These are phyloP conservation scores for Endothia cerciana DNA, from an alignment of 2,329 filamentous ascomycete species.

Conservation along the genomic window DNA sequence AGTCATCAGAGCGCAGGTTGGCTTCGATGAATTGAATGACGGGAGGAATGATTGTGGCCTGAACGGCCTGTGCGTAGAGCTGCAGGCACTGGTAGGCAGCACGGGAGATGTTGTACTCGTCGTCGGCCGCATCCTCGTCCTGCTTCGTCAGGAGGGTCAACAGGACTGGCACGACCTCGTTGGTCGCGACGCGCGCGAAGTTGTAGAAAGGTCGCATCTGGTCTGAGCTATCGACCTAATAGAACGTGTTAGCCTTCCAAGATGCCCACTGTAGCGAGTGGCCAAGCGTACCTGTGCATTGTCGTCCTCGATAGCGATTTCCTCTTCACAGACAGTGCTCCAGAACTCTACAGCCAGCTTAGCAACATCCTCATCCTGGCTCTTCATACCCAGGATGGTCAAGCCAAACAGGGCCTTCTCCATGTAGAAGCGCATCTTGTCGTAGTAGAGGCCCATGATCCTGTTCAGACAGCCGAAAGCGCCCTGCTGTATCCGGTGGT, in stretches of 20 bases:
- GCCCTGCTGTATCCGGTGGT: conserved; percentile 90
- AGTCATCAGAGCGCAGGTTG: conserved; percentile 88
- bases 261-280: neutral
- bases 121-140: conserved; percentile 94
- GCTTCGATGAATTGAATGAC: conserved; percentile 91
- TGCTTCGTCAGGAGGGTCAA: conserved; percentile 90
- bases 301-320: conserved; percentile 97
- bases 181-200: conserved; percentile 89
- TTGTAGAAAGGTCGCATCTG: conserved; percentile 93
- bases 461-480: conserved; percentile 97
- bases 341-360: conserved; percentile 99
- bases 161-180: conserved; percentile 92
- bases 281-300: conserved; percentile 70
- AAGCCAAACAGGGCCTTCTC: conserved; percentile 98
- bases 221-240: conserved; percentile 70
- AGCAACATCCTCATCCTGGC: conserved; percentile 93
- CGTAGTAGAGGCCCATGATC: conserved; percentile 98
- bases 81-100: conserved; percentile 96
- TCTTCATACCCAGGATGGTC: conserved; percentile 98
- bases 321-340: conserved; percentile 99
- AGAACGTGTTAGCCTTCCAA: conserved; percentile 23
- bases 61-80: conserved; percentile 92
- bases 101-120: conserved; percentile 96
- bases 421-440: conserved; percentile 99
- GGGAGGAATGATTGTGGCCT: conserved; percentile 78